phyloP scores from a whole-genome alignment of 139 green algal species.

The Asterochloris erici region DNA sequence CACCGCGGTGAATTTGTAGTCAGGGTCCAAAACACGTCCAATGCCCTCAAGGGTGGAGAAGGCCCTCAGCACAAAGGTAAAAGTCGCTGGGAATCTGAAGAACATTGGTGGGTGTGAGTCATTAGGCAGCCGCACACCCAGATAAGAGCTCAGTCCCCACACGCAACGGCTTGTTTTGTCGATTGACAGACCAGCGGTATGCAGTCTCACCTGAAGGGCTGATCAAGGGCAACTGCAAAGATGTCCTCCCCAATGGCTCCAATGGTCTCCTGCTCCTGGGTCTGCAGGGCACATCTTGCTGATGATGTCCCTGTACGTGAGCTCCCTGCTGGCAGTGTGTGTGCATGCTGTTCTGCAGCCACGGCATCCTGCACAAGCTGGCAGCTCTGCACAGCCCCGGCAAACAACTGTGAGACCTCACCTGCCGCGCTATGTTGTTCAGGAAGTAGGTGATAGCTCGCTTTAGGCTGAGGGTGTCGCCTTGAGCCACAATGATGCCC shows the following conservation, averaged over 20 bases:
- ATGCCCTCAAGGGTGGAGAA: constrained; percentile 82
- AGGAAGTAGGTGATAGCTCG: constrained; percentile 78
- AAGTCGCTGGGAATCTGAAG: constrained; percentile 72
- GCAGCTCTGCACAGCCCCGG: too few relatives aligned
- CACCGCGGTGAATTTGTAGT: constrained; percentile 66
- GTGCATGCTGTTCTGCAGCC: neutral
- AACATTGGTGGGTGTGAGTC: neutral
- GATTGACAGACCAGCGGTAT: neutral
- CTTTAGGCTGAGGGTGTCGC: constrained; percentile 51
- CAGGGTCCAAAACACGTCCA: constrained; percentile 34
- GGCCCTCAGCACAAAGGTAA: constrained; percentile 86
- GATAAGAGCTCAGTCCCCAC: neutral
- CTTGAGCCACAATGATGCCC: constrained; percentile 65
- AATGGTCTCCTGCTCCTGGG: constrained; percentile 72
- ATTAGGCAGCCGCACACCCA: too few relatives aligned
- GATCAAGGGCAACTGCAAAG: constrained; percentile 80
- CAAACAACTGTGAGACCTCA: neutral
- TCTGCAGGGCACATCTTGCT: constrained; percentile 29
- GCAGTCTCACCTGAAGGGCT: constrained; percentile 60
- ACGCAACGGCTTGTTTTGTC: neutral
- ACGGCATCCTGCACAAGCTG: too few relatives aligned
- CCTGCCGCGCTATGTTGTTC: constrained; percentile 43
- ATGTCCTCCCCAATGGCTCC: constrained; percentile 78
- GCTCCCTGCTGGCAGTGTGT: neutral
- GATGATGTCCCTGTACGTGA: neutral